Evolutionary conservation across 768 basidiomycete genomes (phyloP).

Genomic region (Multifurca ochricompacta): DNA sequence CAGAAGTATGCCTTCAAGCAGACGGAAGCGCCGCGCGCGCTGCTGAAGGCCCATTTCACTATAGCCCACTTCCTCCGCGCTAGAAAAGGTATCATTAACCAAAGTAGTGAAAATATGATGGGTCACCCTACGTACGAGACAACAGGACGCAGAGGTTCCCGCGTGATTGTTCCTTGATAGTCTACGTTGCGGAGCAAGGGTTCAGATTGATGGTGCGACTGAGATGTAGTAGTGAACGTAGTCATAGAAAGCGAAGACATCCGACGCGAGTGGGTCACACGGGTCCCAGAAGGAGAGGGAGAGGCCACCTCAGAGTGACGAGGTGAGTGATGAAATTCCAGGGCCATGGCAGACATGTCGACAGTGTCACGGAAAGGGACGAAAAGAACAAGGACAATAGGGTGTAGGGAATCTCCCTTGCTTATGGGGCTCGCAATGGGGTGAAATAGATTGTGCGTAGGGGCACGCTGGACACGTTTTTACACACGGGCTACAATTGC

Average conservation of each 20-base stretch:
- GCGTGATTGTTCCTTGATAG: constrained; percentile 33
- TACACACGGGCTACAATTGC: background rate
- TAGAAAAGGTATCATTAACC: constrained; percentile 27
- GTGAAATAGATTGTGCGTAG: background rate
- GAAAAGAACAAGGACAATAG: background rate
- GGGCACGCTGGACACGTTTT: background rate
- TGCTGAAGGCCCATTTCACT: constrained; percentile 26
- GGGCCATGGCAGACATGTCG: constrained; percentile 13
- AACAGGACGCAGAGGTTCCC: constrained; percentile 39
- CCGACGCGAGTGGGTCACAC: constrained; percentile 21
- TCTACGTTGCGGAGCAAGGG: constrained; percentile 28
- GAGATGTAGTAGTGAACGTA: constrained; percentile 26
- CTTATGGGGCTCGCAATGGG: background rate
- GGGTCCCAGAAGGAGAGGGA: background rate
- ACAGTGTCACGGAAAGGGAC: background rate
- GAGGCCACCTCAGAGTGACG: background rate
- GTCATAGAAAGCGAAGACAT: constrained; percentile 27
- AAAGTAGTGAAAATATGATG: constrained; percentile 24
- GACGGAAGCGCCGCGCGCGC: constrained; percentile 31
- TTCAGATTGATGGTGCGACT: constrained; percentile 27
- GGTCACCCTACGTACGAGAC: constrained; percentile 26
- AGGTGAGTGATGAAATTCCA: background rate
- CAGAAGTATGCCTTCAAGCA: constrained; percentile 27
- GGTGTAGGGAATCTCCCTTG: no score
- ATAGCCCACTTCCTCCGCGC: constrained; percentile 27